Percentiles rank a stretch among this genome's conserved stretches.
phyloP scores from a whole-genome alignment of 2,329 filamentous ascomycete genomes.

The Aureobasidium sp. region DNA sequence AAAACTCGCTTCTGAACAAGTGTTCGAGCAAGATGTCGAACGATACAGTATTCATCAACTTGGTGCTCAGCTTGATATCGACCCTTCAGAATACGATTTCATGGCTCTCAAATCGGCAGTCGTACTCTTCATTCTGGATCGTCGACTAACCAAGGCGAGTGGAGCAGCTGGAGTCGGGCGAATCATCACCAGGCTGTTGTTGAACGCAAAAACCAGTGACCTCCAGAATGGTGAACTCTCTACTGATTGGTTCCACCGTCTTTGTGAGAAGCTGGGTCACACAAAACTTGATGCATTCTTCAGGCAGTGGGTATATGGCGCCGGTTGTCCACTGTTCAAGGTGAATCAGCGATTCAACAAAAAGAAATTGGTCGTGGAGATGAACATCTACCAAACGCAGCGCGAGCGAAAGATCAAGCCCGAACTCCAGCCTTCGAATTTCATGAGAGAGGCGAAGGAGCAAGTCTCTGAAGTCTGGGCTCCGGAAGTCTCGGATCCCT shows the following conservation, averaged over 20 bases:
- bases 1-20: conserved; percentile 72
- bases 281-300: conserved; percentile 85
- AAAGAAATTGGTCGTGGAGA: conserved; percentile 89
- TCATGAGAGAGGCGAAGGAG: conserved; percentile 80
- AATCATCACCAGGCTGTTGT: conserved; percentile 77
- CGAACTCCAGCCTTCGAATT: conserved; percentile 62
- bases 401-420: conserved; percentile 46
- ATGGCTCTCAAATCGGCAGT: conserved; percentile 84
- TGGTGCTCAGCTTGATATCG: conserved; percentile 68
- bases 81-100: conserved; percentile 81
- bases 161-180: conserved; percentile 75
- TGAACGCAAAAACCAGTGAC: conserved; percentile 76
- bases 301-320: conserved; percentile 81
- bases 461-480: conserved; percentile 60
- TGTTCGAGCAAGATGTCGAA: conserved; percentile 72
- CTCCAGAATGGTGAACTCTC: conserved; percentile 63
- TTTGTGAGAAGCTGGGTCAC: conserved; percentile 82
- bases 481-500: conserved; percentile 54
- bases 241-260: conserved; percentile 67
- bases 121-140: conserved; percentile 89
- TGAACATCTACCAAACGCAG: conserved; percentile 75
- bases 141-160: conserved; percentile 78
- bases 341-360: conserved; percentile 93
- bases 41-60: conserved; percentile 76
- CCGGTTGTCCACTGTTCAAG: conserved; percentile 80